These are phyloP conservation scores for Colletotrichum euphorbiae DNA, from an alignment of 2,329 filamentous ascomycete genomes.

Conservation along the genomic window DNA sequence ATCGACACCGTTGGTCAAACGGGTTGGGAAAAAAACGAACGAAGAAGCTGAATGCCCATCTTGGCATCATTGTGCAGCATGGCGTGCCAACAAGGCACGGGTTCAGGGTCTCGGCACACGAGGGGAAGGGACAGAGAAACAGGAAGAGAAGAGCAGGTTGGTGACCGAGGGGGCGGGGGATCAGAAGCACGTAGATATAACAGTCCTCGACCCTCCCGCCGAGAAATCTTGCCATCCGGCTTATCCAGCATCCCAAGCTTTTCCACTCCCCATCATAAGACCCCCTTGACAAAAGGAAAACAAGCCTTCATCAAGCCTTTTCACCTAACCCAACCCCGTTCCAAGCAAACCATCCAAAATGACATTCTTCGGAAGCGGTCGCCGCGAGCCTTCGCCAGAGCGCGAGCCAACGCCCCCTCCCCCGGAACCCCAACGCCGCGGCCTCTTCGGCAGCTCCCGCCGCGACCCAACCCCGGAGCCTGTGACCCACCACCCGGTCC, in stretches of 20 bases:
- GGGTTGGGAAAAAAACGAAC: not conserved
- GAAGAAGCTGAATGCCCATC: slow-evolving; percentile 10
- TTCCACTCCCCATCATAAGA: not conserved
- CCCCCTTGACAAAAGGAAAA: slow-evolving; percentile 12
- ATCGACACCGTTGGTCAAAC: not conserved
- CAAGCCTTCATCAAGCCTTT: slow-evolving; percentile 21
- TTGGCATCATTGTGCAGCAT: slow-evolving; percentile 40
- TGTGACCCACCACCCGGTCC: slow-evolving; percentile 45
- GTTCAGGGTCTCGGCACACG: slow-evolving; percentile 29
- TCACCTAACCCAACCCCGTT: not conserved
- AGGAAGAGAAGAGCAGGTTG: slow-evolving; percentile 1
- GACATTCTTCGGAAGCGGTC: slow-evolving; percentile 45
- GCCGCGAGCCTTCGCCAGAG: slow-evolving; percentile 47
- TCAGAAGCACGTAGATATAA: slow-evolving; percentile 28
- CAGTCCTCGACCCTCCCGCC: slow-evolving; percentile 17
- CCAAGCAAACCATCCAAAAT: slow-evolving; percentile 29
- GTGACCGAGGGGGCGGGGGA: not conserved
- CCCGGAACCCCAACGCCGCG: slow-evolving; percentile 40
- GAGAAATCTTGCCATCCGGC: slow-evolving; percentile 17
- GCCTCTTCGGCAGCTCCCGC: slow-evolving; percentile 42
- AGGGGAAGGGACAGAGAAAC: not conserved
- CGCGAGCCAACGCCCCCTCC: slow-evolving; percentile 45
- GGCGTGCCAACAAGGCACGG: slow-evolving; percentile 14
- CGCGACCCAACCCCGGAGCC: slow-evolving; percentile 46
- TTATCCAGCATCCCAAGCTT: slow-evolving; percentile 38